Evolutionary conservation across 768 basidiomycete genomes (phyloP), one percentile per base, ranked within the genome.

Genomic region (Rhodotorula graminis): DNA sequence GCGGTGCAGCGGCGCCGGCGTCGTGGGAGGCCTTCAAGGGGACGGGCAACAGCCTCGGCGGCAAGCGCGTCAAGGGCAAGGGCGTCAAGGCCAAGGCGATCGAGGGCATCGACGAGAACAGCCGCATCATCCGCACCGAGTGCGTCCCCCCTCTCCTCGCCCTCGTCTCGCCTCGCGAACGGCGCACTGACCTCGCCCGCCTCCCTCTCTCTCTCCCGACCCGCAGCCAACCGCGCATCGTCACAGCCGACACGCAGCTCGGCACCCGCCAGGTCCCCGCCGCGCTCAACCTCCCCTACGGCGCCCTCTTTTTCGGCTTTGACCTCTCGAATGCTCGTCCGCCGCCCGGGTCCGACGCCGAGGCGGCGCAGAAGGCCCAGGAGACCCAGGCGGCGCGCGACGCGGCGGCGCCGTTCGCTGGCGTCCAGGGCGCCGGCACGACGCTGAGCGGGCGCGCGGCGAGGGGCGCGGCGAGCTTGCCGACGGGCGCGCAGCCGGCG

Each of bases 221-320:
- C 37, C 9, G 21, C 78, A 97, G 95, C 78, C 87, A 91, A 81
- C 88, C 88, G 50, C 88, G 86, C 44, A 87, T 97, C 62, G 87
- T 97, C 42, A 92, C 93, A 3, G 92, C 90, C 73, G 88, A 87
- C 59, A 86, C 86, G 23, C 82, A 93, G 23, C 90, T 91, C 69
- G 84, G 86, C 27, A 88, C 89, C 29, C 84, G 83, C 61, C 89
- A 90, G 77, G 92, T 90, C 15, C 95, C 96, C 9, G 93, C 92
- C 0, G 89, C 93, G 15, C 84, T 99, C 55, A 90, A 89, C 75
- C 84, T 99, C 18, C 93, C 96, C 0, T 89, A 90, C 74, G 96
- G 96, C 21, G 90, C 96, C 76, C 84, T 99, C 29, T 99, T 99
- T 84, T 98, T 99, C 79, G 96, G 96, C 18, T 99, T 89, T 83